These are phyloP conservation scores for Capsicum baccatum DNA, from an alignment of 257 asterid genomes.

Conservation along the genomic window DNA sequence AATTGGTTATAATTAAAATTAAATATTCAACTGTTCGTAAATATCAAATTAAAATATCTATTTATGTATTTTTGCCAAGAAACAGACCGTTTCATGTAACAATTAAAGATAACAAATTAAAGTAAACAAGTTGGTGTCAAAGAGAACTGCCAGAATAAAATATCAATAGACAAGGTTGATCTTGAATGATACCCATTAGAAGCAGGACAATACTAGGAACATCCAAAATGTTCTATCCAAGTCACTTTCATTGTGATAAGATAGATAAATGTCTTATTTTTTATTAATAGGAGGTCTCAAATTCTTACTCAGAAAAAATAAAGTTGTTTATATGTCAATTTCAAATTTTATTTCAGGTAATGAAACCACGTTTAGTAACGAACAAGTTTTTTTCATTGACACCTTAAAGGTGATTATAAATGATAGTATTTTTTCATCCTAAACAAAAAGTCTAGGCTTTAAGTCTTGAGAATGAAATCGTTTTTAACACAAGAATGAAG, in stretches of 20 bases:
- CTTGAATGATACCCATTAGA: not conserved
- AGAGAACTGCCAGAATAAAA: conserved; percentile 5
- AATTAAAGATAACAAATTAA: no score
- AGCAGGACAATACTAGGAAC: conserved; percentile 1
- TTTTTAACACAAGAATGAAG: not conserved
- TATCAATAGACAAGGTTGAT: not conserved
- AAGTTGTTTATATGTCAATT: no score
- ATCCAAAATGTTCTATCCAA: conserved; percentile 1
- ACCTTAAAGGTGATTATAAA: not conserved
- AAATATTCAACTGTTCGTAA: no score
- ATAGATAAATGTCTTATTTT: not conserved
- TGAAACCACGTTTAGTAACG: not conserved
- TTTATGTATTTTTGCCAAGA: no score
- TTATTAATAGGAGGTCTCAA: no score
- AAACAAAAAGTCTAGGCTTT: not conserved
- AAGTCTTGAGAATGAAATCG: not conserved
- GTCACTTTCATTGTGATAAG: not conserved
- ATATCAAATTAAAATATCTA: no score
- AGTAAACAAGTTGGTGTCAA: not conserved
- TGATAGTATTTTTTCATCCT: not conserved
- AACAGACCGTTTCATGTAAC: no score
- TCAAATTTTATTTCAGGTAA: no score
- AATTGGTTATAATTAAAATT: no score
- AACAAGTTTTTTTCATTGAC: not conserved
- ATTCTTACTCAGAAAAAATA: no score